Conservation (phyloP, 805 yeast genomes). For the Pichia thaimueangensis region DNA sequence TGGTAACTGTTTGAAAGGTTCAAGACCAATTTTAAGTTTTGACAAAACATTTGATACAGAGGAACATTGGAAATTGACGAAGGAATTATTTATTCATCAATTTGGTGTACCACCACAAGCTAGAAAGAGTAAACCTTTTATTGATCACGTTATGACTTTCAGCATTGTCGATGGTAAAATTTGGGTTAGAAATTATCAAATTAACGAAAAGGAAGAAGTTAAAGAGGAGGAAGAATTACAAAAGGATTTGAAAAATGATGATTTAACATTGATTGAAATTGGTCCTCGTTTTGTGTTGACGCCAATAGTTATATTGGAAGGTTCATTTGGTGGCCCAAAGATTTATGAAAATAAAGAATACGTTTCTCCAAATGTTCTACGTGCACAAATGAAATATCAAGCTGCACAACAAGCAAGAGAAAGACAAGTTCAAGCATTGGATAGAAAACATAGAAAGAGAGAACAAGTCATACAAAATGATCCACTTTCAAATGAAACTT, state of each 20-base stretch:
- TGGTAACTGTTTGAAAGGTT: constrained; percentile 92
- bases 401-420: constrained; percentile 73
- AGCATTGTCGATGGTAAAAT: constrained; percentile 87
- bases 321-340: constrained; percentile 96
- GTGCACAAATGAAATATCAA: constrained; percentile 79
- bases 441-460: constrained; percentile 69
- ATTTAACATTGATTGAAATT: constrained; percentile 80
- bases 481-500: constrained; percentile 72
- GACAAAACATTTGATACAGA: constrained; percentile 71
- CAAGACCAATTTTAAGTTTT: constrained; percentile 88
- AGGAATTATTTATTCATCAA: constrained; percentile 73
- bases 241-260: constrained; percentile 34
- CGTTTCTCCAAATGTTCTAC: constrained; percentile 90
- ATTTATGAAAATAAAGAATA: constrained; percentile 95
- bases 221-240: constrained; percentile 12
- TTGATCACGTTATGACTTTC: constrained; percentile 93
- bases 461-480: constrained; percentile 69
- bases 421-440: constrained; percentile 73
- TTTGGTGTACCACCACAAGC: constrained; percentile 96
- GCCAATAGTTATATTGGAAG: constrained; percentile 84
- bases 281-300: constrained; percentile 97
- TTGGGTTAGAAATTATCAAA: constrained; percentile 95
- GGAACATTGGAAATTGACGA: constrained; percentile 63
- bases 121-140: constrained; percentile 87
- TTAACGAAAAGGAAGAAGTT: constrained; percentile 58